These are phyloP conservation scores for Tilletia indica DNA, from an alignment of 1,284 basidiomycete genomes.

Conservation along the genomic window DNA sequence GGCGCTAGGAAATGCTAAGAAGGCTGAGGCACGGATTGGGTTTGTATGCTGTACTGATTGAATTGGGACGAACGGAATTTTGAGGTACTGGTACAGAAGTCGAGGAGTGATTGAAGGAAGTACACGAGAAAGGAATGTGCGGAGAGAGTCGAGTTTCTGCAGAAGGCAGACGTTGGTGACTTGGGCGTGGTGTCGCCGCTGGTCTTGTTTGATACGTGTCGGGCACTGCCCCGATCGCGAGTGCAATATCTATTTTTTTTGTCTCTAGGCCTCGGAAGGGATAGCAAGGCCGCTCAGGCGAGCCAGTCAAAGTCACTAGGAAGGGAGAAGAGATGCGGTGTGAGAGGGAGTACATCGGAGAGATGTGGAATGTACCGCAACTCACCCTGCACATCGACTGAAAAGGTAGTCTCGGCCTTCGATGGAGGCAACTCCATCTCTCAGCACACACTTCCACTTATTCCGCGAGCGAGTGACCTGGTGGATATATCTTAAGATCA, in stretches of 20 bases:
- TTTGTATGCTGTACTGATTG: too few species aligned
- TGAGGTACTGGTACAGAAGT: background rate
- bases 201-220: background rate
- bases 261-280: too few species aligned
- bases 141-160: too few species aligned
- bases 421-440: constrained; percentile 96
- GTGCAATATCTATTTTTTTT: background rate
- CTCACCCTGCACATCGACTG: constrained; percentile 16
- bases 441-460: constrained; percentile 99
- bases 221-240: background rate
- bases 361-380: background rate
- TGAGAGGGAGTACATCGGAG: background rate
- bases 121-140: background rate
- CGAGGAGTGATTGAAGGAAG: background rate
- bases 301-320: constrained; percentile 15
- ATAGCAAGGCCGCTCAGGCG: background rate
- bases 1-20: too few species aligned
- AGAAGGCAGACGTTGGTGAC: too few species aligned
- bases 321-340: background rate
- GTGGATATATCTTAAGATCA: background rate
- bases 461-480: constrained; percentile 91
- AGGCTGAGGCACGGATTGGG: too few species aligned
- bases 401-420: constrained; percentile 98
- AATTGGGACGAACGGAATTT: background rate
- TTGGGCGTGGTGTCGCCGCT: too few species aligned